Conservation (phyloP, 2,329 filamentous ascomycete genomes). For the Talaromyces funiculosus region DNA sequence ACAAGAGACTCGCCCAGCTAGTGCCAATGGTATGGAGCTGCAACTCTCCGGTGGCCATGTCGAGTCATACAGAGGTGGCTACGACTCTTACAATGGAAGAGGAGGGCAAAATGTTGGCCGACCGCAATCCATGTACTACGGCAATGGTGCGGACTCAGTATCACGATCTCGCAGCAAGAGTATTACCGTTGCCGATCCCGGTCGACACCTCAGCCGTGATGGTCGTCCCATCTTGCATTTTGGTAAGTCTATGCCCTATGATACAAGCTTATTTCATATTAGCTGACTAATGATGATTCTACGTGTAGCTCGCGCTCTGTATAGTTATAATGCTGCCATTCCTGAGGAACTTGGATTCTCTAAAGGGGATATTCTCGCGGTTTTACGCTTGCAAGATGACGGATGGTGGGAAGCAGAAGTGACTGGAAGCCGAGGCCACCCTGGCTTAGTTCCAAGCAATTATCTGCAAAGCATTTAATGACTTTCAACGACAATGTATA, state of each 20-base stretch:
- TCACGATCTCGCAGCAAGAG: conserved; percentile 68
- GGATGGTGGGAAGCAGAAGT: conserved; percentile 99
- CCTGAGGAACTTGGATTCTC: conserved; percentile 88
- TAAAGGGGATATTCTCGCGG: conserved; percentile 86
- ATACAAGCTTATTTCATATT: background rate
- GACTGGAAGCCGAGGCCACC: conserved; percentile 48
- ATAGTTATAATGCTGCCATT: conserved; percentile 90
- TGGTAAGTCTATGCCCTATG: conserved; percentile 60
- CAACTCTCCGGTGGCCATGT: conserved; percentile 56
- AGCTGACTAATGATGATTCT: conserved; percentile 18
- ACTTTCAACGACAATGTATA: background rate
- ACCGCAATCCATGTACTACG: conserved; percentile 48
- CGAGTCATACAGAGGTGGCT: conserved; percentile 50
- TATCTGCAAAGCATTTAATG: conserved; percentile 57
- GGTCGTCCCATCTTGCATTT: conserved; percentile 86
- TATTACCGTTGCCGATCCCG: conserved; percentile 66
- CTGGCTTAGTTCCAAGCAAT: conserved; percentile 61
- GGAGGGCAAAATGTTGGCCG: conserved; percentile 38
- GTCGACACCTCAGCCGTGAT: conserved; percentile 71
- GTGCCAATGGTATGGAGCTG: conserved; percentile 57
- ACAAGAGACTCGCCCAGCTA: conserved; percentile 46
- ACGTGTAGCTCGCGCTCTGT: conserved; percentile 75
- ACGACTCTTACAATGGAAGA: conserved; percentile 24
- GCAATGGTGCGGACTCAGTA: conserved; percentile 46
- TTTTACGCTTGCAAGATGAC: conserved; percentile 88